Percentiles rank a stretch among this genome's conserved stretches.
Evolutionary conservation across 495 filamentous ascomycete species (phyloP).

Genomic region (Gamarada debralockiae): DNA sequence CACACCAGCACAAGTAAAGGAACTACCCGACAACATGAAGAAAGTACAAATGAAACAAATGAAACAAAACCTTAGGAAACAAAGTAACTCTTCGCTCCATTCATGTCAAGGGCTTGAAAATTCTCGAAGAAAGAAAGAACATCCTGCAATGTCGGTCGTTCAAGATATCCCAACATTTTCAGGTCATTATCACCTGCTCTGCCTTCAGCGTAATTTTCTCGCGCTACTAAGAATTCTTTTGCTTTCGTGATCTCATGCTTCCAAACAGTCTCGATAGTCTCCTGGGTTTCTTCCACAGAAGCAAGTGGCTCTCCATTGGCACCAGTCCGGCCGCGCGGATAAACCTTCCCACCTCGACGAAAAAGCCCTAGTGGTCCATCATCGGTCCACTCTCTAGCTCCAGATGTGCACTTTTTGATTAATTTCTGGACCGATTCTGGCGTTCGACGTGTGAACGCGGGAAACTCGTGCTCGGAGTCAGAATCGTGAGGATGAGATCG

Average conservation of each 20-base stretch:
- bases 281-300: neutral
- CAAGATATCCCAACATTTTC: too few species aligned
- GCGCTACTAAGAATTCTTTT: neutral
- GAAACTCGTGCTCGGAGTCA: too few species aligned
- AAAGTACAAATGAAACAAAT: too few species aligned
- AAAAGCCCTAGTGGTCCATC: neutral
- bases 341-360: constrained; percentile 1
- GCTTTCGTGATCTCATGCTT: neutral
- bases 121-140: too few species aligned
- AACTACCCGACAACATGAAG: too few species aligned
- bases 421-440: neutral
- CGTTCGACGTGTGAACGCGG: too few species aligned
- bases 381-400: neutral
- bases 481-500: too few species aligned
- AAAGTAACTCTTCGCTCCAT: too few species aligned
- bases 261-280: neutral
- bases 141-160: too few species aligned
- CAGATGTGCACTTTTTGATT: neutral
- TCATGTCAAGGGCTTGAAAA: too few species aligned
- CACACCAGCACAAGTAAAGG: too few species aligned
- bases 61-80: too few species aligned
- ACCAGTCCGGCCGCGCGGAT: neutral
- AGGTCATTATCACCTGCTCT: neutral
- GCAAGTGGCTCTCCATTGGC: neutral
- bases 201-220: neutral